These are phyloP conservation scores for Acacia confusa DNA, from an alignment of 306 rosid species.

Conservation along the genomic window DNA sequence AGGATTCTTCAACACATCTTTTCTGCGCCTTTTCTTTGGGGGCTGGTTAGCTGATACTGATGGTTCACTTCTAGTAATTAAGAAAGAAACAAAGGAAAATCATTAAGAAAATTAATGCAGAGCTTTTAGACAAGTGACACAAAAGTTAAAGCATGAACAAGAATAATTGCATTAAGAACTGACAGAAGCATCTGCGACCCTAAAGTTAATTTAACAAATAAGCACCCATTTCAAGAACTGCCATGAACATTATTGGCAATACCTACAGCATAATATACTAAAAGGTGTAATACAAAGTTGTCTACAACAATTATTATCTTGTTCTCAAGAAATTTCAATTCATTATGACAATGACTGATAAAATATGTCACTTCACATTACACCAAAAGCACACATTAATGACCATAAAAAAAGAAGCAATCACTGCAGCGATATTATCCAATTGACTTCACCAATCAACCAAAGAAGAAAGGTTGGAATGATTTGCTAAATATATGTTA, in stretches of 20 bases:
- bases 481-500: conserved; percentile 11
- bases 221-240: not conserved
- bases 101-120: conserved; percentile 1
- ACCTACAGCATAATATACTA: not conserved
- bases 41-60: conserved; percentile 72
- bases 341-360: conserved; percentile 7
- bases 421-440: not conserved
- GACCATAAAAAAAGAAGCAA: not conserved
- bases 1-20: conserved; percentile 68
- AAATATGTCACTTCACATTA: conserved; percentile 29
- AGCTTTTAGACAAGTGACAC: not conserved
- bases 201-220: conserved; percentile 10
- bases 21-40: conserved; percentile 92
- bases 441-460: conserved; percentile 20
- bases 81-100: conserved; percentile 28
- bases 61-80: conserved; percentile 51
- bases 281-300: not conserved
- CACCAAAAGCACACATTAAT: conserved; percentile 19
- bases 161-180: not conserved
- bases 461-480: conserved; percentile 9
- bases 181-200: conserved; percentile 8
- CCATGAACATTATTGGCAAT: not conserved
- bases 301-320: not conserved
- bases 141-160: not conserved
- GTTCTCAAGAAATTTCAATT: conserved; percentile 5